Evolutionary conservation across 1,284 basidiomycete genomes (phyloP), one percentile per base, ranked within the genome.

Genomic region (Marasmius sp.): DNA sequence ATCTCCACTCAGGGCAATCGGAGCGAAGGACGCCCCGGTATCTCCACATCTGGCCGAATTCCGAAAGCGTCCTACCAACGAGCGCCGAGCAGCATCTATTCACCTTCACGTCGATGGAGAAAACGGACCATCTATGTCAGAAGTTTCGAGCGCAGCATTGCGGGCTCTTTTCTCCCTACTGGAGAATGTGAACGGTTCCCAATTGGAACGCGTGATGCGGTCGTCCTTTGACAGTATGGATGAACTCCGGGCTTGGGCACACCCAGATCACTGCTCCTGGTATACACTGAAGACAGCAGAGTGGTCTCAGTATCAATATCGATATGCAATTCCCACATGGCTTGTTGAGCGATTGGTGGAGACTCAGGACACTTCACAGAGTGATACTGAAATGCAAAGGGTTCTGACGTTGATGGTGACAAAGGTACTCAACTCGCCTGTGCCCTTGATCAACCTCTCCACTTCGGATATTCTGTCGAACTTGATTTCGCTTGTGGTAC

Each of bases 281-380:
- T 80, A 97, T 53, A 86, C 88, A 18, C 84, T 87, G 61, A 88
- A 86, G 65, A 80, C 88, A 6, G 87, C 89, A 34, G 88, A 93
- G 66, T 97, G 94, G 89, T 85, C 93, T 8, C 91, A 91, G 68
- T 92, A 96, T 63, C 94, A 97, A 72, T 97, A 97, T 74, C 92
- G 96, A 38, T 95, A 93, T 71, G 89, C 92, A 18, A 86, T 98
- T 2, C 94, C 96, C 10, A 92, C 91, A 1, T 85, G 88, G 67
- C 79, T 98, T 9, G 88, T 97, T 41, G 95, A 98, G 71, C 84
- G 86, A 34, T 83, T 98, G 6, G 80, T 89, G 39, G 85, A 88
- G 65, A 81, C 85, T 50, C 86, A 87, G 66, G 93, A 94, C 63
- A 72, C 80, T 1, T 69, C 80, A 0, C 71, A 79, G 22, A 75